phyloP scores from a whole-genome alignment of 2,329 filamentous ascomycete species.

The Lanzia echinophila region DNA sequence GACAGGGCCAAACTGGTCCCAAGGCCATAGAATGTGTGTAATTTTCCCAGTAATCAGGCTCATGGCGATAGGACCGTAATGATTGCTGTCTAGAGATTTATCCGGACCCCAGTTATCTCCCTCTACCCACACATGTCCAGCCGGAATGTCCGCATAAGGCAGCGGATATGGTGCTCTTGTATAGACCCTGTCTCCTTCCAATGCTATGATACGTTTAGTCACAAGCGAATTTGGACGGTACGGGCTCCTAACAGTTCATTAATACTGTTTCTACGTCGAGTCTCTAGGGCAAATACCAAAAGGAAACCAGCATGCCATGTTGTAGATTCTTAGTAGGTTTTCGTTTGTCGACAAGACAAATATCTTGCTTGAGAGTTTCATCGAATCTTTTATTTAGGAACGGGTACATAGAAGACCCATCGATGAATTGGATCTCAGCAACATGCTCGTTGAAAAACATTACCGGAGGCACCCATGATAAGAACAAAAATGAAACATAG shows the following conservation, averaged over 20 bases:
- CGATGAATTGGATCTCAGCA: constrained; percentile 50
- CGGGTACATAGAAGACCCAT: constrained; percentile 68
- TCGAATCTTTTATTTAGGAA: constrained; percentile 63
- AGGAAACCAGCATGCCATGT: constrained; percentile 69
- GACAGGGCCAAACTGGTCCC: constrained; percentile 49
- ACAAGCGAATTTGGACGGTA: constrained; percentile 59
- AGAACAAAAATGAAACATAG: constrained; percentile 44
- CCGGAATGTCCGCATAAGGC: constrained; percentile 60
- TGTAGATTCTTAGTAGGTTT: constrained; percentile 50
- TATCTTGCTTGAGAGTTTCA: constrained; percentile 45
- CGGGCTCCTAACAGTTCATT: constrained; percentile 51
- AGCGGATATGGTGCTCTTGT: constrained; percentile 51
- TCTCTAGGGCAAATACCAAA: constrained; percentile 43
- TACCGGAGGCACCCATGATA: constrained; percentile 55
- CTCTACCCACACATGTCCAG: constrained; percentile 90
- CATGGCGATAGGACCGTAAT: constrained; percentile 76
- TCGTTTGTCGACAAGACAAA: constrained; percentile 54
- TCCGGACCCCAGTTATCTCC: constrained; percentile 62
- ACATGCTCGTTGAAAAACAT: constrained; percentile 57
- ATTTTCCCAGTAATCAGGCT: constrained; percentile 70
- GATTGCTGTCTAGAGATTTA: constrained; percentile 76
- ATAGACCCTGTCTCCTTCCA: constrained; percentile 71
- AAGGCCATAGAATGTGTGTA: constrained; percentile 65
- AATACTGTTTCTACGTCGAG: not conserved
- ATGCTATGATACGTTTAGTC: constrained; percentile 76